Conservation (phyloP, 495 filamentous ascomycete species). For the Penicillium verhagenii region DNA sequence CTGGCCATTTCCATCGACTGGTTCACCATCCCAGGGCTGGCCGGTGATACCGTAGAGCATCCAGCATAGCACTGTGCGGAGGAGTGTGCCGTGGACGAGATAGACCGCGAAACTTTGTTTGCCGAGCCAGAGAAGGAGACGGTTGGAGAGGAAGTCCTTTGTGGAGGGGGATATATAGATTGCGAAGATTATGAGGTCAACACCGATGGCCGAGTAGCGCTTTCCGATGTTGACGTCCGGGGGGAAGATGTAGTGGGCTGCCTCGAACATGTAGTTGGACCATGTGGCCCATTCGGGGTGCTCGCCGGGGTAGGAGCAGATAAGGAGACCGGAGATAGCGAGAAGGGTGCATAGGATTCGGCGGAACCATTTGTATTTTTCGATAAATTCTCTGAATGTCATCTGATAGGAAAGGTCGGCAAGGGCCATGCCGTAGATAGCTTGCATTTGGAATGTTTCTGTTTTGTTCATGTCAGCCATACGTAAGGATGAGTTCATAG, state of each 20-base stretch:
- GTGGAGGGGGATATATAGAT: constrained; percentile 57
- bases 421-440: constrained; percentile 62
- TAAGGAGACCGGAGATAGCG: constrained; percentile 49
- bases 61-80: constrained; percentile 62
- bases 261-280: constrained; percentile 50
- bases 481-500: not conserved
- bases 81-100: constrained; percentile 62
- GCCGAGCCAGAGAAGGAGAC: constrained; percentile 63
- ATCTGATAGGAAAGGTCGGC: constrained; percentile 58
- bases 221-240: constrained; percentile 49
- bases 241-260: constrained; percentile 55
- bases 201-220: constrained; percentile 56
- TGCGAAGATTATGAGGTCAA: constrained; percentile 56
- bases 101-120: constrained; percentile 69
- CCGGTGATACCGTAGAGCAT: constrained; percentile 60
- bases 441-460: constrained; percentile 56
- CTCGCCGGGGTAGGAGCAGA: constrained; percentile 60
- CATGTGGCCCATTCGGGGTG: constrained; percentile 57
- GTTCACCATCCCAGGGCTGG: constrained; percentile 42
- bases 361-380: constrained; percentile 45
- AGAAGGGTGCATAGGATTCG: constrained; percentile 46
- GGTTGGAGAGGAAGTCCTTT: constrained; percentile 54
- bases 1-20: constrained; percentile 17
- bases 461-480: not conserved
- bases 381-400: constrained; percentile 49